phyloP scores from a whole-genome alignment of 129 eudicot species.

The Flaveria robusta region DNA sequence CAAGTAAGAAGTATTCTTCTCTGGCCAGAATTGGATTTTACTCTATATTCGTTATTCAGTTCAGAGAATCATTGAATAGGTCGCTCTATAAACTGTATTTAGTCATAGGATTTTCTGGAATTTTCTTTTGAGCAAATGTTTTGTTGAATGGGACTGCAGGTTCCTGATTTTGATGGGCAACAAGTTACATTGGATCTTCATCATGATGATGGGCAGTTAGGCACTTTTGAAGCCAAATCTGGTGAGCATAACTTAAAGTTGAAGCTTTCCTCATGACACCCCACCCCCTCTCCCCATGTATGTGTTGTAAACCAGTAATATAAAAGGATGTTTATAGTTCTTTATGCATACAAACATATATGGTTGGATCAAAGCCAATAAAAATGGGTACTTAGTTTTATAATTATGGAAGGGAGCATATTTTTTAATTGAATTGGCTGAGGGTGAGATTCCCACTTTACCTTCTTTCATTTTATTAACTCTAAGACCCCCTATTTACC shows the following conservation, averaged over 20 bases:
- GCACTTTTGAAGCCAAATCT: slow-evolving; percentile 58
- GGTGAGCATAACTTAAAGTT: slow-evolving; percentile 42
- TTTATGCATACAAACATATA: background rate
- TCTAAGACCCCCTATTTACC: background rate
- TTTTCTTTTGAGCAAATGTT: slow-evolving; percentile 11
- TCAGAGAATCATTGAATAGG: background rate
- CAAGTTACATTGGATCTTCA: slow-evolving; percentile 55
- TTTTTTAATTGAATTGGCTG: background rate
- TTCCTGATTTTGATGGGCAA: slow-evolving; percentile 71
- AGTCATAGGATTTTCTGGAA: background rate
- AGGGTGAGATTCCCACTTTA: background rate
- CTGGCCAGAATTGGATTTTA: background rate
- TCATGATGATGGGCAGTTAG: slow-evolving; percentile 48
- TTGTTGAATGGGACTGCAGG: slow-evolving; percentile 38
- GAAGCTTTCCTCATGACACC: background rate
- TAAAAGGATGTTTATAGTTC: background rate
- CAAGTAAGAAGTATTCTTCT: slow-evolving; percentile 35
- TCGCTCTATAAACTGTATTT: background rate
- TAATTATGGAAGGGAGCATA: background rate
- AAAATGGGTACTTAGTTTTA: background rate
- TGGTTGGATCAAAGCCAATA: background rate
- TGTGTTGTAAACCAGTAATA: background rate
- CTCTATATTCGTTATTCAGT: slow-evolving; percentile 16
- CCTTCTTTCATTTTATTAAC: background rate
- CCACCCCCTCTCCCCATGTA: too few relatives aligned